A percentile compares a stretch with the other conserved stretches of the same genome.
Evolutionary conservation across 176 grass and related monocot species (phyloP).

Genomic region (Tillandsia leiboldiana): DNA sequence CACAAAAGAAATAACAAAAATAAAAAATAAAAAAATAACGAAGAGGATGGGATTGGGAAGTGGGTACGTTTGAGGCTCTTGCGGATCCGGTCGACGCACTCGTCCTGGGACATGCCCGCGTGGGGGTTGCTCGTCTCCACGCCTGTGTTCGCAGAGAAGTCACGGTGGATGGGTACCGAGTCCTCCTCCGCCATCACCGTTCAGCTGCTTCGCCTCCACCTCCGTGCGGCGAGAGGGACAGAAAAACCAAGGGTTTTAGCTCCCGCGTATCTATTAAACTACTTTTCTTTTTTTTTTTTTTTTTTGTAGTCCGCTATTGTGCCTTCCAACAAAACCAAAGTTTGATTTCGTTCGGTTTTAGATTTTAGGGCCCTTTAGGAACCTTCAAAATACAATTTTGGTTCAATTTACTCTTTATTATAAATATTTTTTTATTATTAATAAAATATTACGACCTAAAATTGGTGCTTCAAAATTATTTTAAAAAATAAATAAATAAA

Average conservation of each 20-base stretch:
- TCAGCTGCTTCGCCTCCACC: background rate
- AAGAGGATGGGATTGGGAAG: background rate
- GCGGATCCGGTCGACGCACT: conserved; percentile 48
- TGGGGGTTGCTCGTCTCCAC: background rate
- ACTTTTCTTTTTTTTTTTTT: too few relatives aligned
- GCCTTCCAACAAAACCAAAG: too few relatives aligned
- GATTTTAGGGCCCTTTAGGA: too few relatives aligned
- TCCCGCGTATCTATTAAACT: too few relatives aligned
- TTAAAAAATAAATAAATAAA: too few relatives aligned
- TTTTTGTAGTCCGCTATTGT: too few relatives aligned
- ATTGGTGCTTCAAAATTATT: too few relatives aligned
- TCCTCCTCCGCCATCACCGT: conserved; percentile 16
- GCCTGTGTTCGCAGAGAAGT: conserved; percentile 3
- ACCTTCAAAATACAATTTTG: too few relatives aligned
- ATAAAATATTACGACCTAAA: too few relatives aligned
- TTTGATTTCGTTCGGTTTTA: too few relatives aligned
- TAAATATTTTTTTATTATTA: too few relatives aligned
- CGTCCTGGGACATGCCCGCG: conserved; percentile 33
- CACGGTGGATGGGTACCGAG: conserved; percentile 8
- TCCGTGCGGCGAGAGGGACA: background rate
- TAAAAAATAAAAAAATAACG: background rate
- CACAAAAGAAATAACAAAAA: background rate
- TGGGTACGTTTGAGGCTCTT: conserved; percentile 43
- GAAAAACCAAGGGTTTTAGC: background rate
- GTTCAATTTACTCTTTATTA: too few relatives aligned